Conservation (phyloP, 2,329 filamentous ascomycete species). For the Fusarium sp. region DNA sequence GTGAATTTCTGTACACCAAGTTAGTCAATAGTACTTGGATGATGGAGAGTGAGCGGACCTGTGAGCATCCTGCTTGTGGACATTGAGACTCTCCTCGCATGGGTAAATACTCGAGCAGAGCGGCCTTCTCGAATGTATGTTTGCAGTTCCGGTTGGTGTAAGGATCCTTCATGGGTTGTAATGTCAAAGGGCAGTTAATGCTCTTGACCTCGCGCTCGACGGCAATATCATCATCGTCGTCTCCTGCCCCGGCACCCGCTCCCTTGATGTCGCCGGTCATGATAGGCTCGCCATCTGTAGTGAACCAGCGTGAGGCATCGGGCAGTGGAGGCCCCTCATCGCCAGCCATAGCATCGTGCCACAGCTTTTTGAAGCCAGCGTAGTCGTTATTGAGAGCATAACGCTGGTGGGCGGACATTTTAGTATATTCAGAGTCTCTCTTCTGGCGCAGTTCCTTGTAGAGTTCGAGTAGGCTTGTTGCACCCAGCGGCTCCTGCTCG, state of each 20-base stretch:
- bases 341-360: constrained; percentile 64
- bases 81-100: constrained; percentile 60
- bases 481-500: constrained; percentile 37
- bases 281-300: constrained; percentile 56
- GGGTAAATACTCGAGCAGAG: constrained; percentile 68
- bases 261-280: constrained; percentile 42
- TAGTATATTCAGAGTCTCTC: constrained; percentile 56
- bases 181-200: constrained; percentile 75
- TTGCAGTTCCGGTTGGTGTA: constrained; percentile 74
- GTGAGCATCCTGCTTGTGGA: constrained; percentile 71
- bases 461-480: constrained; percentile 45
- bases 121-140: constrained; percentile 76
- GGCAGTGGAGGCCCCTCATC: constrained; percentile 62
- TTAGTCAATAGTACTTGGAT: neutral
- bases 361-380: constrained; percentile 66
- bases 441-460: constrained; percentile 50
- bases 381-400: constrained; percentile 70
- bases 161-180: constrained; percentile 72
- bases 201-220: constrained; percentile 72
- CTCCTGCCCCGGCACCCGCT: constrained; percentile 54
- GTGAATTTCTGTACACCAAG: constrained; percentile 56
- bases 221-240: constrained; percentile 75
- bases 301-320: constrained; percentile 66
- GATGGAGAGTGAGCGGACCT: constrained; percentile 53
- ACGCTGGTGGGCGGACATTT: constrained; percentile 55